These are phyloP conservation scores for Chaetoceros muelleri DNA, from an alignment of 108 stramenopile genomes.

Conservation along the genomic window DNA sequence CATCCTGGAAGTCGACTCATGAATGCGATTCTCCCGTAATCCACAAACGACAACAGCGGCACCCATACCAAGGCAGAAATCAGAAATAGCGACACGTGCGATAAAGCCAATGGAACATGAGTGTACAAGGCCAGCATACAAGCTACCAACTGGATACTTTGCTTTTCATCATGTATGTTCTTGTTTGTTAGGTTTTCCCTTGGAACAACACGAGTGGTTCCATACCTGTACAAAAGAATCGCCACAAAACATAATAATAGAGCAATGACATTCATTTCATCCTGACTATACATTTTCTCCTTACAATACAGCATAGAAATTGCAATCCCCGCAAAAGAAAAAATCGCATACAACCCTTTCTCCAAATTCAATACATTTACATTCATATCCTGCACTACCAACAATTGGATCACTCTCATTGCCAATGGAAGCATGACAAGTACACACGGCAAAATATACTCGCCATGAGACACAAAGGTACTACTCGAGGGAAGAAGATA, in stretches of 20 bases:
- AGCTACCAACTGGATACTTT: conserved; percentile 37
- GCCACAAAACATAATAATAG: neutral
- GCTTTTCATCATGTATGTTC: neutral
- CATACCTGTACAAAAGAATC: neutral
- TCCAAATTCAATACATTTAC: conserved; percentile 31
- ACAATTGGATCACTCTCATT: conserved; percentile 38
- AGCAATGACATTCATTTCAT: neutral
- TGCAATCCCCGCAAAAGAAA: conserved; percentile 3
- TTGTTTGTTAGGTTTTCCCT: neutral
- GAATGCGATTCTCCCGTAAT: neutral
- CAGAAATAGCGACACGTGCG: conserved; percentile 58
- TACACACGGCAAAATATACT: conserved; percentile 67
- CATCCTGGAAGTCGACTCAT: no score
- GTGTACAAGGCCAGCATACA: conserved; percentile 53
- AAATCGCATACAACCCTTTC: conserved; percentile 10
- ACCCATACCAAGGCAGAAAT: conserved; percentile 61
- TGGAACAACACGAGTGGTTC: neutral
- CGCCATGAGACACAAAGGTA: conserved; percentile 75
- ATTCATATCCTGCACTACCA: conserved; percentile 33
- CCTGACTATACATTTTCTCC: conserved; percentile 5
- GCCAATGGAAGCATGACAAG: conserved; percentile 65
- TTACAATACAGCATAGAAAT: neutral
- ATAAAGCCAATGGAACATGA: conserved; percentile 60
- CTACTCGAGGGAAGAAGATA: conserved; percentile 58
- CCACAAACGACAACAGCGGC: conserved; percentile 42